Evolutionary conservation across 1,139 yeast genomes (phyloP).

Genomic region (Geotrichum histeridarum): DNA sequence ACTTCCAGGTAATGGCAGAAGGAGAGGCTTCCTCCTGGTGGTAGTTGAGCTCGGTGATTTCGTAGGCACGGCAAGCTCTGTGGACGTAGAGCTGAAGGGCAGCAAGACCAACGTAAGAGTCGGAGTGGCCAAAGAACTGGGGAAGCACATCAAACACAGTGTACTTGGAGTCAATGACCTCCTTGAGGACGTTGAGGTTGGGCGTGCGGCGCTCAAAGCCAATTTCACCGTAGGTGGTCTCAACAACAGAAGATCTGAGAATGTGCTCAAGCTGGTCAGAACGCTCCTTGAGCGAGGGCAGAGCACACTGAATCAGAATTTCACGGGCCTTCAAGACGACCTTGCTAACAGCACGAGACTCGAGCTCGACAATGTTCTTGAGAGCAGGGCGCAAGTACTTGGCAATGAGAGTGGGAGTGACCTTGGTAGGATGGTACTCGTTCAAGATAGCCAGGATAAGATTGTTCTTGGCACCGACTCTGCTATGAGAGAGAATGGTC

Average conservation of each 20-base stretch:
- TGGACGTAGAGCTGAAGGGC: conserved; percentile 96
- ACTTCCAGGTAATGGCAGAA: conserved; percentile 82
- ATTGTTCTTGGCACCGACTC: conserved; percentile 90
- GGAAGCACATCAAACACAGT: conserved; percentile 93
- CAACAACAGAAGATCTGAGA: conserved; percentile 84
- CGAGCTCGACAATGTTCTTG: conserved; percentile 77
- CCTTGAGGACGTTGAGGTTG: conserved; percentile 70
- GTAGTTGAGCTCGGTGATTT: conserved; percentile 70
- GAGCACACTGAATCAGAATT: conserved; percentile 88
- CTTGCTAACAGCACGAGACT: conserved; percentile 86
- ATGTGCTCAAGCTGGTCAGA: conserved; percentile 96
- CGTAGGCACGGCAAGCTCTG: conserved; percentile 95
- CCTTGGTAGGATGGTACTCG: conserved; percentile 55
- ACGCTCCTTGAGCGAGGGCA: conserved; percentile 93
- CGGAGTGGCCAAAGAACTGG: conserved; percentile 78
- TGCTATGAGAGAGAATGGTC: conserved; percentile 79
- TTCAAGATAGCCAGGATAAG: conserved; percentile 79
- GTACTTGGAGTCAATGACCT: conserved; percentile 92
- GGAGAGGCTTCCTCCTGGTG: conserved; percentile 46
- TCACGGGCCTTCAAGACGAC: conserved; percentile 95
- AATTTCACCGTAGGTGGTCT: conserved; percentile 76
- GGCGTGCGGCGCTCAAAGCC: conserved; percentile 72
- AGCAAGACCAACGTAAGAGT: conserved; percentile 87
- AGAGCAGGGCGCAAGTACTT: conserved; percentile 63
- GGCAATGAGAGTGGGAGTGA: conserved; percentile 62